Base-by-base conservation (phyloP, 2,329 filamentous ascomycete genomes). In the Aspergillus sp. region DNA sequence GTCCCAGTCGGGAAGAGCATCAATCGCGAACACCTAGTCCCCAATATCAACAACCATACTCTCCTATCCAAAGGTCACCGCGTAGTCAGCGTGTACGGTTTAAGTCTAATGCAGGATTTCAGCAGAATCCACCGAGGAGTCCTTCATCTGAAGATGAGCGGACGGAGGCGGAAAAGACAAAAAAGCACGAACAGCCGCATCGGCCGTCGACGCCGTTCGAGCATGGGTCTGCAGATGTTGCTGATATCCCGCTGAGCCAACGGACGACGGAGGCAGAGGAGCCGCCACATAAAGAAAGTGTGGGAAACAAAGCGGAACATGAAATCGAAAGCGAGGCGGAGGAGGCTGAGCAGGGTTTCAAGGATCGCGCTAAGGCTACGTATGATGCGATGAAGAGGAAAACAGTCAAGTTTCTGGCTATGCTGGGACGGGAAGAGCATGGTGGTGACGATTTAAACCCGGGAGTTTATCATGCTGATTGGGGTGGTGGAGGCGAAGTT, bases 391-490 rank as follows among this genome's bases (percentile, higher is more conserved):
- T 19, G 45, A 12, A 47, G 43, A 5, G 43, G 42, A 1, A 37
- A 17, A 46, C 44, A 23, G 41, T 45, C 1, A 43, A 47, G 39
- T 30, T 53, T 15, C 47, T 44, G 5, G 32, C 45, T 2, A 42
- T 44, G 12, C 30, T 66, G 12, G 62, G 62, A 19, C 60, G 62
- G 0, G 49, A 53, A 10, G 49, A 48, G 9, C 35, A 41, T 3
- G 53, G 52, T 7, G 62, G 63, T 9, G 63, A 66, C 38, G 57
- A 62, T 35, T 38, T 66, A 17, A 50, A 52, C 10, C 48, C 60
- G 10, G 59, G 53, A 20, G 46, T 53, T 9, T 60, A 57, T 38
- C 57, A 62, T 9, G 33, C 50, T 1, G 60, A 61, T 15, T 65
- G 60, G 62, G 59, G 55, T 10, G 54, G 57, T 1, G 63, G 59